Conservation (phyloP, 768 basidiomycete species). For the Coprinellus micaceus region DNA sequence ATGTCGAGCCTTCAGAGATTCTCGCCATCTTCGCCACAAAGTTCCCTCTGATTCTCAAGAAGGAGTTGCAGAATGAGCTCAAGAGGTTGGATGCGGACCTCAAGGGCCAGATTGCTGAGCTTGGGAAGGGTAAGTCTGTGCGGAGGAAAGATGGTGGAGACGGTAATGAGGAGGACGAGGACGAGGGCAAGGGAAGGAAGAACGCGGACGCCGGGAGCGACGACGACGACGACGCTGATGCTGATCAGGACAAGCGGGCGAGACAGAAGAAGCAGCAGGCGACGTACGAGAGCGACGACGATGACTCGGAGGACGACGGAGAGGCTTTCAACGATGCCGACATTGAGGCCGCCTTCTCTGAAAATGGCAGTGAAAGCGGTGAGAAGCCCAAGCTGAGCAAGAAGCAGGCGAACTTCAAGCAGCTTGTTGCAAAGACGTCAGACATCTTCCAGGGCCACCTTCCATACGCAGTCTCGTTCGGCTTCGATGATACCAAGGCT, state of each 20-base stretch:
- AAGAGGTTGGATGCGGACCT: slow-evolving; percentile 78
- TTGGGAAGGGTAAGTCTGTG: slow-evolving; percentile 74
- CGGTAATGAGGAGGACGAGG: slow-evolving; percentile 56
- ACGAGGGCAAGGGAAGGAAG: slow-evolving; percentile 38
- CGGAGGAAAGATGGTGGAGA: slow-evolving; percentile 45
- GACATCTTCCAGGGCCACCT: slow-evolving; percentile 55
- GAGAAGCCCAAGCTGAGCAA: slow-evolving; percentile 13
- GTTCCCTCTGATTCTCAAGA: slow-evolving; percentile 79
- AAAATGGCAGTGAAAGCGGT: slow-evolving; percentile 37
- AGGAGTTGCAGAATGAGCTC: slow-evolving; percentile 83
- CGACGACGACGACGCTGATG: slow-evolving; percentile 79
- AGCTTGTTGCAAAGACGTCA: slow-evolving; percentile 36
- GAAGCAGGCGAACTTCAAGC: slow-evolving; percentile 7
- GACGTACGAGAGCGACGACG: slow-evolving; percentile 72
- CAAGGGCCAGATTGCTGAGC: slow-evolving; percentile 71
- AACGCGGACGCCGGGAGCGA: slow-evolving; percentile 67
- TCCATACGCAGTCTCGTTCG: slow-evolving; percentile 67
- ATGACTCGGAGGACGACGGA: slow-evolving; percentile 43
- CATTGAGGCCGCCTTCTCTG: slow-evolving; percentile 61
- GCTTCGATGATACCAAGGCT: slow-evolving; percentile 62
- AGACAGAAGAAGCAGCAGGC: slow-evolving; percentile 70
- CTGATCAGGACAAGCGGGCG: slow-evolving; percentile 71
- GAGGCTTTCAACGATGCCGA: slow-evolving; percentile 48
- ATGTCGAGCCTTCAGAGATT: slow-evolving; percentile 68
- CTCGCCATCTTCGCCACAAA: slow-evolving; percentile 64